Evolutionary conservation across 2,329 filamentous ascomycete species (phyloP), one percentile per base, ranked within the genome.

Genomic region (Aspergillus floridensis): DNA sequence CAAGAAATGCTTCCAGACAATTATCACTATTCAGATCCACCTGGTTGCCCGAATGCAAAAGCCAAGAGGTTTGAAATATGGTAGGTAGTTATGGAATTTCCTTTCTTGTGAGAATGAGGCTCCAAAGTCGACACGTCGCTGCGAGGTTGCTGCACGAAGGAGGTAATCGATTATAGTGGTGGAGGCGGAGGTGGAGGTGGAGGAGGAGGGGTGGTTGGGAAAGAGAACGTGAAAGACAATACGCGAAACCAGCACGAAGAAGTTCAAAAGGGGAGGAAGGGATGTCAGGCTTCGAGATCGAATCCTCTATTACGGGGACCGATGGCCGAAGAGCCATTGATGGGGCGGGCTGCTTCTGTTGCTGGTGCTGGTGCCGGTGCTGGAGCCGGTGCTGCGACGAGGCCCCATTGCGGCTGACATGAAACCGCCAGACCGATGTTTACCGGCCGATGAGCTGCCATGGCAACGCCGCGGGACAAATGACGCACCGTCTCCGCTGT

Each of bases 361-460:
- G 16, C 14, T n/a, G n/a, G 38, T 12, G 38, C 38, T 41, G 38
- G 38, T 16, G 38, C 12, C 5, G 16, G 14, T 16, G 16, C 14
- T 41, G 38, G 38, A 5, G 38, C 38, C 14, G 5, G 38, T 35
- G 32, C 14, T 35, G 60, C 58, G 51, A 57, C 59, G 44, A 50
- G 59, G 54, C 32, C 16, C 57, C 58, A 60, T 62, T 49, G 65
- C 47, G 38, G 53, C 59, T 63, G 61, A 61, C 57, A 60, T 65
- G 58, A 61, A 68, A 65, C 56, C 59, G 56, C 51, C 38, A 58
- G 56, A 49, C 55, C 56, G 57, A 65, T 74, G 73, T 74, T 74
- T 74, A 74, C 74, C 57, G 56, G 65, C 62, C 71, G 70, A 68
- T 66, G 56, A 53, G 70, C 68, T 76, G 72, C 70, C 70, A 76